These are phyloP conservation scores for Saururus chinensis DNA, from an alignment of 164 flowering plant genomes.

Conservation along the genomic window DNA sequence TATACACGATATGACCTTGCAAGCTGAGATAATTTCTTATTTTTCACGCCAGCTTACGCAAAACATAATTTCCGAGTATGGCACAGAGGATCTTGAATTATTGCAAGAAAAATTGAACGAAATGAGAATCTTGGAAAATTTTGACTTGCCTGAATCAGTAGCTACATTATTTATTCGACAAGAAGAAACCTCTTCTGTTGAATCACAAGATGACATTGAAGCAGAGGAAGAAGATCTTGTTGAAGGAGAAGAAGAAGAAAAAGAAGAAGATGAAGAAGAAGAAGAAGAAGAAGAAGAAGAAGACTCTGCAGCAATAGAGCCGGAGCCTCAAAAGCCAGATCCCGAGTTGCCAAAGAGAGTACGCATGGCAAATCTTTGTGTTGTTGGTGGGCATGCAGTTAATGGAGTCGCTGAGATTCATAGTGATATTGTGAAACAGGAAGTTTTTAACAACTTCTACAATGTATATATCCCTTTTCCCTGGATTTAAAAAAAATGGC, in stretches of 20 bases:
- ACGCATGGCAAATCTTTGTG: constrained; percentile 94
- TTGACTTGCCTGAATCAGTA: constrained; percentile 52
- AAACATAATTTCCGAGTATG: constrained; percentile 62
- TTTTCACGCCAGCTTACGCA: constrained; percentile 40
- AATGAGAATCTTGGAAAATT: constrained; percentile 80
- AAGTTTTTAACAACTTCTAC: constrained; percentile 78
- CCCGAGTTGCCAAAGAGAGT: constrained; percentile 55
- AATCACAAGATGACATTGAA: constrained; percentile 2
- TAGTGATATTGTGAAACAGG: constrained; percentile 84
- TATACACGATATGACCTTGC: not conserved
- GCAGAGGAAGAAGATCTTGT: constrained; percentile 15
- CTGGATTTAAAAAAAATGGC: not conserved
- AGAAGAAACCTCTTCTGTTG: constrained; percentile 20
- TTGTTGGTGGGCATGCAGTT: constrained; percentile 91
- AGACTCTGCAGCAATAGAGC: constrained; percentile 6
- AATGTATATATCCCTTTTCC: constrained; percentile 28
- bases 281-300: no score
- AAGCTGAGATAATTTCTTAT: constrained; percentile 6
- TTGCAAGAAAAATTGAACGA: constrained; percentile 51
- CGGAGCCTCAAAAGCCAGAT: constrained; percentile 21
- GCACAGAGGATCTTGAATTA: constrained; percentile 48
- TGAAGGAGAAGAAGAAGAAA: constrained; percentile 10
- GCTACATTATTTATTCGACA: constrained; percentile 36
- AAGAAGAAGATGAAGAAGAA: constrained; percentile 7
- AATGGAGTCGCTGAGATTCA: constrained; percentile 99